A percentile compares a stretch with the other conserved stretches of the same genome.
phyloP scores from a whole-genome alignment of 148 eudicot species.

The Chenopodium suecicum region DNA sequence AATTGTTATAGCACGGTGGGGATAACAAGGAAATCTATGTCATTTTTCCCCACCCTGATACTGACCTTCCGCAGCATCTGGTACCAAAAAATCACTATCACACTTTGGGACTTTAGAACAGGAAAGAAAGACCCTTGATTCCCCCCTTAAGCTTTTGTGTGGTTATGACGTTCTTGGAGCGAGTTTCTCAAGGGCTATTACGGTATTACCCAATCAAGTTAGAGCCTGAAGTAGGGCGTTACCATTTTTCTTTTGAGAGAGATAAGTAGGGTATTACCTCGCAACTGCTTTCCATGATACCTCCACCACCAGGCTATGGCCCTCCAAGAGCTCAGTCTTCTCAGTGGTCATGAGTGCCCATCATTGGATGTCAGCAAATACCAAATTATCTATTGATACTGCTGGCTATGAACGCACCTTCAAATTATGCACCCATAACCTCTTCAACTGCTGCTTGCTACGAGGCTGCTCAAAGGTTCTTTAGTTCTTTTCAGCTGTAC shows the following conservation, averaged over 20 bases:
- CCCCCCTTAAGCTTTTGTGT: neutral
- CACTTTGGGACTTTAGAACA: neutral
- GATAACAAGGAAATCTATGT: too few relatives aligned
- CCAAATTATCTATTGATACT: neutral
- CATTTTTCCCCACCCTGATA: too few relatives aligned
- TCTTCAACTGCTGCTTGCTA: neutral
- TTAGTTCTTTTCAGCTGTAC: neutral
- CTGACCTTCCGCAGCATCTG: neutral
- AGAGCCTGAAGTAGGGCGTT: neutral
- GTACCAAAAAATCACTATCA: neutral
- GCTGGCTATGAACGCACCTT: neutral
- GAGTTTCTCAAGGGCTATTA: neutral
- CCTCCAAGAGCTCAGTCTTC: neutral
- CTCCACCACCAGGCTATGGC: neutral
- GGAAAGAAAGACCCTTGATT: neutral
- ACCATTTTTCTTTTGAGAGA: too few relatives aligned
- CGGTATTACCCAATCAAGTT: neutral
- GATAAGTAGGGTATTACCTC: neutral
- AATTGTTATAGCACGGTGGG: too few relatives aligned
- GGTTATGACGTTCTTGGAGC: neutral
- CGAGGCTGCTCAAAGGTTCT: neutral
- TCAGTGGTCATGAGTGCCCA: neutral
- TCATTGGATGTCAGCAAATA: neutral
- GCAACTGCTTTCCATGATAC: neutral
- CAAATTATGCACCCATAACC: neutral